Evolutionary conservation across 2,329 filamentous ascomycete species (phyloP).

Genomic region (Bipolaris gigantea): DNA sequence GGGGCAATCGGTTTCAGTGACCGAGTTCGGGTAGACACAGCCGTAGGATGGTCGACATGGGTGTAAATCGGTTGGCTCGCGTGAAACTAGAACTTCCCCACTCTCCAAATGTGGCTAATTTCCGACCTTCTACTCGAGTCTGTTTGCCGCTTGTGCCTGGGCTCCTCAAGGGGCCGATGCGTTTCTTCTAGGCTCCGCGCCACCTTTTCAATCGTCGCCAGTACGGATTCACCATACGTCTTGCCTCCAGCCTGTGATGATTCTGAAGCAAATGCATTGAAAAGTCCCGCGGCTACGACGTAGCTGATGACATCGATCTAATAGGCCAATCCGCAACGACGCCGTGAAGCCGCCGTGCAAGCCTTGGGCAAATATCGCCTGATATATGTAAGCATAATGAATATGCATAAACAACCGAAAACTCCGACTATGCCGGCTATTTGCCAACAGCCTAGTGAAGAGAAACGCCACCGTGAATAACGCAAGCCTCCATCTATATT

Average conservation of each 20-base stretch:
- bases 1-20: not conserved
- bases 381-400: conserved; percentile 7
- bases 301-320: not conserved
- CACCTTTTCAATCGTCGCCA: not conserved
- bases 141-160: not conserved
- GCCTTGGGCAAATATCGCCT: not conserved
- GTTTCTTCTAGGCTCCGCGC: not conserved
- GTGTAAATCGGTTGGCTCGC: not conserved
- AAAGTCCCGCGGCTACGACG: not conserved
- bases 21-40: not conserved
- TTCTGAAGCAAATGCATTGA: not conserved
- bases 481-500: not conserved
- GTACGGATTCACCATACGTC: not conserved
- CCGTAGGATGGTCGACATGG: not conserved
- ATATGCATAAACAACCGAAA: conserved; percentile 9
- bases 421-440: conserved; percentile 2
- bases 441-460: not conserved
- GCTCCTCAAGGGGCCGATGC: not conserved
- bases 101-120: not conserved
- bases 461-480: not conserved
- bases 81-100: not conserved
- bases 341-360: conserved; percentile 6
- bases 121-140: not conserved
- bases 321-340: conserved; percentile 3
- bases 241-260: not conserved